A percentile compares a stretch with the other conserved stretches of the same genome.
Conservation (phyloP, 371 early-diverging fungal species). For the Dichotomocladium elegans region DNA sequence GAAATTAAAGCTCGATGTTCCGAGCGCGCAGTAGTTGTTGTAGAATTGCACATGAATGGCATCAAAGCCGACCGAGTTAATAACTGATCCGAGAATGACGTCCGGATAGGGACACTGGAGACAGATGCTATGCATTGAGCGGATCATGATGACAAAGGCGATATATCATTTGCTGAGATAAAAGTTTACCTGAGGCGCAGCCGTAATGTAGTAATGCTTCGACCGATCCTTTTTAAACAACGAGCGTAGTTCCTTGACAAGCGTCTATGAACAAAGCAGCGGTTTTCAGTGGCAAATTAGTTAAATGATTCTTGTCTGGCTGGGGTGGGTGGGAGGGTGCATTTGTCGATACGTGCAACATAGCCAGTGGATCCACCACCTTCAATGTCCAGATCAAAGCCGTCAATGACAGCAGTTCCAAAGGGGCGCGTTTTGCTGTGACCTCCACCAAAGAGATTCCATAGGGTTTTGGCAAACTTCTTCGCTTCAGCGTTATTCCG, state of each 20-base stretch:
- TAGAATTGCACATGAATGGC: constrained; percentile 50
- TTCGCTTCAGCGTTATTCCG: constrained; percentile 37
- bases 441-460: constrained; percentile 62
- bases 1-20: constrained; percentile 39
- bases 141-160: no score
- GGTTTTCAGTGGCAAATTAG: constrained; percentile 24
- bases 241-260: constrained; percentile 12
- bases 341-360: constrained; percentile 18
- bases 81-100: constrained; percentile 39
- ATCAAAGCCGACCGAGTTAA: constrained; percentile 46
- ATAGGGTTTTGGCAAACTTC: constrained; percentile 54
- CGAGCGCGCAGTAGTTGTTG: constrained; percentile 69
- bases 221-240: constrained; percentile 21
- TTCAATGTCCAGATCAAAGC: constrained; percentile 72
- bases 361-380: constrained; percentile 57
- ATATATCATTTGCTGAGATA: background rate
- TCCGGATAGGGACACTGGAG: constrained; percentile 46
- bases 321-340: background rate
- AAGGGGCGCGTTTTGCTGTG: constrained; percentile 52
- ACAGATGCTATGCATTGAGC: no score
- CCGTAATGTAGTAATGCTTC: constrained; percentile 41
- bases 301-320: constrained; percentile 13
- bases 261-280: background rate
- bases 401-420: constrained; percentile 61
- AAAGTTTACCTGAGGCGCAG: constrained; percentile 52